Conservation (phyloP, 257 asterid genomes). For the Solanum lycopersicoides region DNA sequence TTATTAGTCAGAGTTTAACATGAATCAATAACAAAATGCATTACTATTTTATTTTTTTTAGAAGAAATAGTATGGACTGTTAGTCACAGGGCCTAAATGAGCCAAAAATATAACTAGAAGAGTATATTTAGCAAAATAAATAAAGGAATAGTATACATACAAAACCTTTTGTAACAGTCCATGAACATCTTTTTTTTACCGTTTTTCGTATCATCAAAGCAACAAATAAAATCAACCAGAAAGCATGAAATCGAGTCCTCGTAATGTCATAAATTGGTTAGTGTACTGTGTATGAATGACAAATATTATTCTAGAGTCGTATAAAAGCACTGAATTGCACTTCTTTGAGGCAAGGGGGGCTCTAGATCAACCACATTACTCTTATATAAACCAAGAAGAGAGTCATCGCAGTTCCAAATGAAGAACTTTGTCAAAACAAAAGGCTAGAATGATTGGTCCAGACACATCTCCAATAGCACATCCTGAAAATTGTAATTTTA, state of each 20-base stretch:
- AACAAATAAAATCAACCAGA: background rate
- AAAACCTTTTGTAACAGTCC: no score
- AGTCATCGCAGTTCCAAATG: slow-evolving; percentile 14
- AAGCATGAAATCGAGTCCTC: background rate
- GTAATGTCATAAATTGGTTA: background rate
- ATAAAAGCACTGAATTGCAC: background rate
- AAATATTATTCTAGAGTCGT: background rate
- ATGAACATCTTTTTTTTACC: no score
- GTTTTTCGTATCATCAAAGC: no score
- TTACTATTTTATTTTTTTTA: no score
- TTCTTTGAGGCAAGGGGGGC: background rate
- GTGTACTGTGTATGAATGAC: background rate
- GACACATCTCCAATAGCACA: slow-evolving; percentile 69
- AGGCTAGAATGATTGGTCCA: slow-evolving; percentile 56
- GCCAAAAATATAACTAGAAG: no score
- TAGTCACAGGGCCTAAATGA: no score
- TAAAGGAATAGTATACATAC: no score
- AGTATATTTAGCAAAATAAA: no score
- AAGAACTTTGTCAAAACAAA: slow-evolving; percentile 35
- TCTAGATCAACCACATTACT: background rate
- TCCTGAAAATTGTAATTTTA: slow-evolving; percentile 29
- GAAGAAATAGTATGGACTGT: background rate
- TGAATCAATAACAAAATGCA: background rate
- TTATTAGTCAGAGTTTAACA: no score
- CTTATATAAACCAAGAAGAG: background rate